Evolutionary conservation across 2,329 filamentous ascomycete species (phyloP).

Genomic region (Fusarium sambucinum): DNA sequence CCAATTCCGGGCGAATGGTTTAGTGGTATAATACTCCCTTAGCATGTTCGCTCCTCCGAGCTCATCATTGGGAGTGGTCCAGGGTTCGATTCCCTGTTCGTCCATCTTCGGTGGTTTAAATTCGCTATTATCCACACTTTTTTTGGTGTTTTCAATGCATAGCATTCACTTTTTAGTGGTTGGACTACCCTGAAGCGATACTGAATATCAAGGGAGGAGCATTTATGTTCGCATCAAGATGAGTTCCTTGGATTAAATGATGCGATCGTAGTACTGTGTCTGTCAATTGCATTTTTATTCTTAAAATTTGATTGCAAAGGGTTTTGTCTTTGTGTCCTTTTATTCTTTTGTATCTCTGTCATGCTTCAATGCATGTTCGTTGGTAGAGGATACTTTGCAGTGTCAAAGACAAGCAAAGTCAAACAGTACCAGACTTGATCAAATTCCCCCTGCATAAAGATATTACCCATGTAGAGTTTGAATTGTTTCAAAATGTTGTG

Average conservation of each 20-base stretch:
- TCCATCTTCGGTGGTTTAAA: conserved; percentile 27
- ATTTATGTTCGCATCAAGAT: neutral
- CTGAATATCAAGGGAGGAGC: rapidly evolving
- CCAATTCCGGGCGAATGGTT: conserved; percentile 37
- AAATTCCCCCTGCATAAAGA: neutral
- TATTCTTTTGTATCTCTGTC: too few species aligned
- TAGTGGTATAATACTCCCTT: conserved; percentile 44
- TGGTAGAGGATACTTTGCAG: too few species aligned
- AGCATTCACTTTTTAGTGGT: neutral
- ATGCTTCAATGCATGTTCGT: too few species aligned
- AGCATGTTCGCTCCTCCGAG: conserved; percentile 12
- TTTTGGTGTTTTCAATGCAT: neutral
- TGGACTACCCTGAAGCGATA: neutral
- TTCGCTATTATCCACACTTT: conserved; percentile 25
- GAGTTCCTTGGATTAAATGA: too few species aligned
- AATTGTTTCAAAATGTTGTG: neutral
- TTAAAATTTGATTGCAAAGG: too few species aligned
- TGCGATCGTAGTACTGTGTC: too few species aligned
- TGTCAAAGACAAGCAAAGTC: too few species aligned
- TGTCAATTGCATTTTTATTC: too few species aligned
- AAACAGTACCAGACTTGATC: too few species aligned
- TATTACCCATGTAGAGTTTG: neutral
- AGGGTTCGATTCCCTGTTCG: conserved; percentile 44
- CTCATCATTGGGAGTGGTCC: conserved; percentile 34
- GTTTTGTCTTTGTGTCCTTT: too few species aligned